Evolutionary conservation across 768 basidiomycete species (phyloP).

Genomic region (Galerina sulciceps): DNA sequence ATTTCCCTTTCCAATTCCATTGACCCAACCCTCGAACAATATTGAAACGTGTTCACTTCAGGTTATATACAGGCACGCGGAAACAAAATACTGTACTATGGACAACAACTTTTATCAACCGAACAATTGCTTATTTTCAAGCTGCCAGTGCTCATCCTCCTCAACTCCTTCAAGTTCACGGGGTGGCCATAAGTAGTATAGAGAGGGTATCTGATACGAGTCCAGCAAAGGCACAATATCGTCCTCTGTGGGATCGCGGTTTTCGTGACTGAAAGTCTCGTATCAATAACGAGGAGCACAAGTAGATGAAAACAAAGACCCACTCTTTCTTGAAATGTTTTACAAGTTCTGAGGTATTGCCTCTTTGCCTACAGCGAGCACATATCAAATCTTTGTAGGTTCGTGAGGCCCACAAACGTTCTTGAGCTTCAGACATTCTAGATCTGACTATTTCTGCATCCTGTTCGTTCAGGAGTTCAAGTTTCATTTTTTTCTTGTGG

Average conservation of each 20-base stretch:
- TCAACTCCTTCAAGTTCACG: neutral
- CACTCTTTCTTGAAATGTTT: slow-evolving; percentile 7
- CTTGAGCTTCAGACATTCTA: slow-evolving; percentile 1
- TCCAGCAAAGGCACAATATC: neutral
- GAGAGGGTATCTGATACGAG: neutral
- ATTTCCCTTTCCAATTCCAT: too few relatives aligned
- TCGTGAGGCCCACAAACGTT: neutral
- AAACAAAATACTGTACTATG: too few relatives aligned
- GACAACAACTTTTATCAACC: too few relatives aligned
- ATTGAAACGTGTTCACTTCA: too few relatives aligned
- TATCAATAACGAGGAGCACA: neutral
- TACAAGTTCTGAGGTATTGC: neutral
- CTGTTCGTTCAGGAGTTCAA: slow-evolving; percentile 1
- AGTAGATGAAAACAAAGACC: neutral
- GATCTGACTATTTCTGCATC: neutral
- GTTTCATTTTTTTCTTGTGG: neutral
- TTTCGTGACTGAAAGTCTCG: neutral
- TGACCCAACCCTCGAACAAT: too few relatives aligned
- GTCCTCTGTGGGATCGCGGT: neutral
- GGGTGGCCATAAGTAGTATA: slow-evolving; percentile 1
- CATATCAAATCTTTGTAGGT: neutral
- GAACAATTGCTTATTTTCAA: too few relatives aligned
- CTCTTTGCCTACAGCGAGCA: slow-evolving; percentile 1
- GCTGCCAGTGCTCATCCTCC: too few relatives aligned
- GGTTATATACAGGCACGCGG: too few relatives aligned